Percentiles rank a stretch among this genome's conserved stretches.
These are phyloP conservation scores for Lentinula detonsa DNA, from an alignment of 768 basidiomycete species.

Conservation along the genomic window DNA sequence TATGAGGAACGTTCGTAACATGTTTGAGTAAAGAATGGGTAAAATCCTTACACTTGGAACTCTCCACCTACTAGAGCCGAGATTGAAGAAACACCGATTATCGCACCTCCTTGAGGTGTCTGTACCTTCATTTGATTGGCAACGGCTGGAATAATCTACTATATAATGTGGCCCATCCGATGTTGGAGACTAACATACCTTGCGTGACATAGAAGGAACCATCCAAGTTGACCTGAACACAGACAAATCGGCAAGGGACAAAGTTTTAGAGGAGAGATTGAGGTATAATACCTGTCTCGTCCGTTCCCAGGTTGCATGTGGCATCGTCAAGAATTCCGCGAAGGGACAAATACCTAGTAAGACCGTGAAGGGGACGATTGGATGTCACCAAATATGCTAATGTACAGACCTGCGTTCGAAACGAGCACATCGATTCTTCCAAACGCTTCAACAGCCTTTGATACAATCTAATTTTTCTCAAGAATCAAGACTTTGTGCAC, in stretches of 20 bases:
- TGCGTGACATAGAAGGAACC: conserved; percentile 69
- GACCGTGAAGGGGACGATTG: conserved; percentile 28
- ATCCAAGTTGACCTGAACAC: conserved; percentile 54
- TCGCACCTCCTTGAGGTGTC: conserved; percentile 63
- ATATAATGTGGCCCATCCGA: not conserved
- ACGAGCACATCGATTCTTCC: conserved; percentile 53
- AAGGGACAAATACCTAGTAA: conserved; percentile 68
- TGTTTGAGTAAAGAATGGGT: not conserved
- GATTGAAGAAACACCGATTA: conserved; percentile 74
- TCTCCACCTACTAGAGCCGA: conserved; percentile 75
- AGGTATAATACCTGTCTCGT: conserved; percentile 41
- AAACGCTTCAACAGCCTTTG: conserved; percentile 51
- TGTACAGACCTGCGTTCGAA: conserved; percentile 27
- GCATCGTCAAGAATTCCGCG: conserved; percentile 68
- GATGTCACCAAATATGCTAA: not conserved
- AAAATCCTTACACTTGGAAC: conserved; percentile 45
- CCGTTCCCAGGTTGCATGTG: conserved; percentile 52
- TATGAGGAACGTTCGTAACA: not conserved
- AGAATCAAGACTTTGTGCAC: not conserved
- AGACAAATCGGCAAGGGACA: conserved; percentile 19
- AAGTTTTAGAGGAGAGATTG: not conserved
- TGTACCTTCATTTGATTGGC: conserved; percentile 73
- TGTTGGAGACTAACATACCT: conserved; percentile 26
- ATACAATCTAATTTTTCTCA: conserved; percentile 43
- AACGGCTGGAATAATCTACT: conserved; percentile 35